phyloP scores from a whole-genome alignment of 305 asterid species.

The Fraxinus angustifolia region DNA sequence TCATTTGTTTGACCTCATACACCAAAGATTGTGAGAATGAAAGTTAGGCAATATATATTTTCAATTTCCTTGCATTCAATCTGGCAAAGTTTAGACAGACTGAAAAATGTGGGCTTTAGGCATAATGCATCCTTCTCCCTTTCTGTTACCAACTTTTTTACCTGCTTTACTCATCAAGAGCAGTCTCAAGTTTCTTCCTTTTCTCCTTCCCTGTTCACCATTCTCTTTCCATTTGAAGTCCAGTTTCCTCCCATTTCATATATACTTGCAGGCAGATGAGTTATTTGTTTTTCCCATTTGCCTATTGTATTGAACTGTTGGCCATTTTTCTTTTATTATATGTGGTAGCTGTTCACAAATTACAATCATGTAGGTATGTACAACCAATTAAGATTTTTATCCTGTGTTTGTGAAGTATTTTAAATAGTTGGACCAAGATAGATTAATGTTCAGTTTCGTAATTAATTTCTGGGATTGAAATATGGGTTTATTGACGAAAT shows the following conservation, averaged over 20 bases:
- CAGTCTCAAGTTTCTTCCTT: not conserved
- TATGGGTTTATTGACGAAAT: not conserved
- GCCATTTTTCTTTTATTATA: not conserved
- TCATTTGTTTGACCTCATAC: not conserved
- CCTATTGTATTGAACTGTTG: not conserved
- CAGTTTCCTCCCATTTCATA: constrained; percentile 9
- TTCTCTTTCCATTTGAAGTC: not conserved
- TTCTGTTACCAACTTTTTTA: not conserved
- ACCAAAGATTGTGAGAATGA: constrained; percentile 3
- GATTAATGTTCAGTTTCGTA: not conserved
- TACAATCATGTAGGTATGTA: not conserved
- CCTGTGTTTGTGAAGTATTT: not conserved
- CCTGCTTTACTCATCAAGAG: constrained; percentile 6
- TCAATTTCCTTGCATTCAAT: not conserved
- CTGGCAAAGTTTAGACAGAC: not conserved
- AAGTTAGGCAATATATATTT: not conserved
- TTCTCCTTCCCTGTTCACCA: constrained; percentile 5
- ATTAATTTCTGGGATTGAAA: not conserved
- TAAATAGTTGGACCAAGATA: not conserved
- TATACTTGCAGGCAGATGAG: constrained; percentile 13
- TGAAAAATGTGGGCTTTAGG: not conserved
- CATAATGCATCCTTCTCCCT: not conserved
- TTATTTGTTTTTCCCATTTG: not conserved
- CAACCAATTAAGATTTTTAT: not conserved
- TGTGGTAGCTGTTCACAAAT: constrained; percentile 6